Base-by-base conservation (phyloP, 2,329 filamentous ascomycete genomes). In the Cylindrodendrum hubeiense region DNA sequence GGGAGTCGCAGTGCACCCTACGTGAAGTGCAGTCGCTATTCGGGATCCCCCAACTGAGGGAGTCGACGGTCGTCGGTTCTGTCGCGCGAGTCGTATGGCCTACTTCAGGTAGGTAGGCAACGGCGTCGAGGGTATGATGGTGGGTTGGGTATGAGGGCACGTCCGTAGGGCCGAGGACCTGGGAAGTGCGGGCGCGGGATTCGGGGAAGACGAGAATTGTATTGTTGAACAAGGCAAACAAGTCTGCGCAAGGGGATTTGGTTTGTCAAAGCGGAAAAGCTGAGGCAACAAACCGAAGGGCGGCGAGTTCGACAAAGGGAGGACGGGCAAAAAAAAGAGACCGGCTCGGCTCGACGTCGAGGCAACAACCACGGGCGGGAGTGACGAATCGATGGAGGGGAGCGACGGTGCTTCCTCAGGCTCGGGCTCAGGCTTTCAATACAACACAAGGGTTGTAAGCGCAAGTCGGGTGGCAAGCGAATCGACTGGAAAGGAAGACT, bases 1-100 rank as follows among this genome's bases (percentile, higher is more conserved):
- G 64, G 60, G 67, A 74, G 66, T 62, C 63, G 65, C 65, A 69
- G 60, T 66, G 65, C 72, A 74, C 72, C 68, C 66, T 63, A 53
- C 60, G 65, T 71, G 67, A 70, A 69, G 62, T 58, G 62, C 54
- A 70, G 62, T 65, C 56, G 65, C 41, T 67, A 41, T 67, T 69
- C 58, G 65, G 52, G 66, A 66, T 69, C 65, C 63, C 71, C 63
- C 71, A 64, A 68, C 30, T 65, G 68, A 74, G 68, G 72, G 70
- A 37, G 58, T 66, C 62, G 66, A 63, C 50, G 57, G 46, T 64
- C 49, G 53, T 62, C 30, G 64, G 59, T 55, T 39, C 39, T 55
- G 65, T 44, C 55, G 44, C 65, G 39, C 37, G 37, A 55, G 66
- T 69, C 65, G 68, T 56, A 47, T 60, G 56, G 63, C 62, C 63